Percentiles rank a stretch among this genome's conserved stretches.
Conservation (phyloP, 164 flowering plant species). For the Dillenia suffruticosa region DNA sequence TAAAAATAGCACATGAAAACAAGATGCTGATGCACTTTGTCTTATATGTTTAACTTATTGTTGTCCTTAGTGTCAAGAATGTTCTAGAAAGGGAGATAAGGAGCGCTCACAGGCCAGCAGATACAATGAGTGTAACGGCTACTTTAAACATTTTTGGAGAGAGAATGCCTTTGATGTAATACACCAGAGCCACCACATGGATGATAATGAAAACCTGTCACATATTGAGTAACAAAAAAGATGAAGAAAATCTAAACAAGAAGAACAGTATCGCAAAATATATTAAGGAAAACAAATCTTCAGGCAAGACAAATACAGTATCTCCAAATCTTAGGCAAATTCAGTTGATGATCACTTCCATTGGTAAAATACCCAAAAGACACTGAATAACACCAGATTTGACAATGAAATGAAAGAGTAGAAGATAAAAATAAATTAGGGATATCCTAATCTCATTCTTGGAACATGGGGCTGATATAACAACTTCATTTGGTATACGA, state of each 20-base stretch:
- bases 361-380: no score
- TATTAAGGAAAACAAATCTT: no score
- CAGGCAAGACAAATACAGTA: no score
- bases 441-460: no score
- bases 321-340: no score
- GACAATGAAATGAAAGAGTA: no score
- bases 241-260: neutral
- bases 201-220: conserved; percentile 91
- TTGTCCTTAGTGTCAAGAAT: neutral
- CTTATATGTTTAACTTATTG: neutral
- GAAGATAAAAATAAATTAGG: no score
- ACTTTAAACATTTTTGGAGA: conserved; percentile 93
- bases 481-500: no score
- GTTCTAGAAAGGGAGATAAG: neutral
- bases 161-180: conserved; percentile 91
- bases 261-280: no score
- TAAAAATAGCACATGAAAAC: neutral
- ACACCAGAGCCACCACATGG: conserved; percentile 94
- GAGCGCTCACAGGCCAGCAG: conserved; percentile 83
- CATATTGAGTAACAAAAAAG: neutral
- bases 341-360: no score
- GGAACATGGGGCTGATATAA: no score
- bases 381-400: no score
- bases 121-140: conserved; percentile 87
- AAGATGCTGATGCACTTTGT: neutral